Conservation (phyloP, 148 eudicot genomes). For the Linanthus parryae region DNA sequence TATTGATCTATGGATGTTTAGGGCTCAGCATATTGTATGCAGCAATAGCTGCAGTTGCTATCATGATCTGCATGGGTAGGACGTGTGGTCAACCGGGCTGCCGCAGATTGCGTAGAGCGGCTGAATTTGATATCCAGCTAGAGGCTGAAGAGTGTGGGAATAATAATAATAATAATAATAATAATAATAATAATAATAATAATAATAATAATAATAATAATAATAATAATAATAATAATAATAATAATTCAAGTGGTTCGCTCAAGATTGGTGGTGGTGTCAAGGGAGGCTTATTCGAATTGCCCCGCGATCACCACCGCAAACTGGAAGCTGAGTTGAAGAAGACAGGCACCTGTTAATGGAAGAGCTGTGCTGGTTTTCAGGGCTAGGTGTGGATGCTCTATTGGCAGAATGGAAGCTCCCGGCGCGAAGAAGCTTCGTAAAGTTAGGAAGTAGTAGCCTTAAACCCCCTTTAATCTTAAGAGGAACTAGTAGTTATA, state of each 20-base stretch:
- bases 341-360: constrained; percentile 82
- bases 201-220: no score
- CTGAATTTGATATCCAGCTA: constrained; percentile 77
- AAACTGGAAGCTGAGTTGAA: constrained; percentile 83
- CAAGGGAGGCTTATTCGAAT: constrained; percentile 61
- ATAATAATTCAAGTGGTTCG: no score
- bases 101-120: constrained; percentile 61
- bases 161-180: no score
- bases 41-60: constrained; percentile 48
- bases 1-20: constrained; percentile 59
- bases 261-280: constrained; percentile 36
- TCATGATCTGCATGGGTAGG: constrained; percentile 40
- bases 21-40: constrained; percentile 63
- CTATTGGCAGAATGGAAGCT: constrained; percentile 86
- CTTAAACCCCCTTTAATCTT: no score
- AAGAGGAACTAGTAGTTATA: no score
- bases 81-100: constrained; percentile 67
- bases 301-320: constrained; percentile 64
- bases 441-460: constrained; percentile 69
- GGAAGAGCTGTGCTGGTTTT: constrained; percentile 80
- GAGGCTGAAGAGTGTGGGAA: constrained; percentile 71
- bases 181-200: no score
- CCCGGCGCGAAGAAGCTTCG: constrained; percentile 56
- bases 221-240: constrained; percentile 29
- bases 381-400: constrained; percentile 77